A percentile compares a stretch with the other conserved stretches of the same genome.
Conservation (phyloP, 2,329 filamentous ascomycete species). For the Simplicillium sp. region DNA sequence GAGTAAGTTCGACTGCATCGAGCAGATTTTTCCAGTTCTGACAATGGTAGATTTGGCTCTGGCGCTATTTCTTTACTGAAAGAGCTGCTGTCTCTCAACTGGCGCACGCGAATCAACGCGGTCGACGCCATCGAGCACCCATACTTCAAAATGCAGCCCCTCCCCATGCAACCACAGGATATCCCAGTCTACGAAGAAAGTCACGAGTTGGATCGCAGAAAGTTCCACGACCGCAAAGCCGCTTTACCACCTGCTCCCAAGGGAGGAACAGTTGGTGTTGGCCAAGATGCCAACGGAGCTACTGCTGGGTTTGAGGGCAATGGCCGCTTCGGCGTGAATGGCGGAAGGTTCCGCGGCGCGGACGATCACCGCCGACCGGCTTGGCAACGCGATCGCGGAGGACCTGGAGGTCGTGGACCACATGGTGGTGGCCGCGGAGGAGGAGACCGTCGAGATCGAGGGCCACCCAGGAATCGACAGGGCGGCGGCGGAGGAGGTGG, state of each 20-base stretch:
- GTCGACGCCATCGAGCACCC: slow-evolving; percentile 87
- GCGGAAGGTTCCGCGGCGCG: slow-evolving; percentile 31
- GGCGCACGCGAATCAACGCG: slow-evolving; percentile 81
- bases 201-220: slow-evolving; percentile 90
- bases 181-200: slow-evolving; percentile 91
- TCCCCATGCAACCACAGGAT: slow-evolving; percentile 74
- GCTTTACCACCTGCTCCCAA: slow-evolving; percentile 83
- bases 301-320: slow-evolving; percentile 33
- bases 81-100: slow-evolving; percentile 81
- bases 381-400: slow-evolving; percentile 43
- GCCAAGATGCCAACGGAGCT: slow-evolving; percentile 40
- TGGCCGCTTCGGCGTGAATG: slow-evolving; percentile 35
- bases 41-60: slow-evolving; percentile 45
- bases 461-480: slow-evolving; percentile 20
- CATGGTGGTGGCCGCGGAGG: slow-evolving; percentile 32
- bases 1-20: slow-evolving; percentile 38
- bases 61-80: slow-evolving; percentile 70
- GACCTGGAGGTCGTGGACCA: slow-evolving; percentile 20
- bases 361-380: slow-evolving; percentile 40
- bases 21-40: slow-evolving; percentile 3
- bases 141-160: slow-evolving; percentile 74
- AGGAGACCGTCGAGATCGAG: slow-evolving; percentile 26
- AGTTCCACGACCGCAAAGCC: slow-evolving; percentile 78
- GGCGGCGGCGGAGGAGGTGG: slow-evolving; percentile 19
- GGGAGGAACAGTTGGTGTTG: slow-evolving; percentile 78